Conservation (phyloP, 352 stramenopile genomes). For the Pythium phragmitis region DNA sequence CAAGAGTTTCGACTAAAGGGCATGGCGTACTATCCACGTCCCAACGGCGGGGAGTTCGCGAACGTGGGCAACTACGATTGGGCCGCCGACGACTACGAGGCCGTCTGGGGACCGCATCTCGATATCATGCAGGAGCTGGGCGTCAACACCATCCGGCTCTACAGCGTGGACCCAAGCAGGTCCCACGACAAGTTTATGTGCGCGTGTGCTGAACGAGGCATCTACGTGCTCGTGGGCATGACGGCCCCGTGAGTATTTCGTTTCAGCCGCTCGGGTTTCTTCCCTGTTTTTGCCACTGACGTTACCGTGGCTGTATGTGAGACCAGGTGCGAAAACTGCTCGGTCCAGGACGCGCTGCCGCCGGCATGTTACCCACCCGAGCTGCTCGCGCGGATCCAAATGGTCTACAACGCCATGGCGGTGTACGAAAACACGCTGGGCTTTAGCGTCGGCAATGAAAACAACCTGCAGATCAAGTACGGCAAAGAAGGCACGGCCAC, state of each 20-base stretch:
- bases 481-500: conserved; percentile 40
- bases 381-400: conserved; percentile 38
- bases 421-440: conserved; percentile 58
- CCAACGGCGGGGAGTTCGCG: conserved; percentile 31
- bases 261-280: background rate
- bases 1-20: conserved; percentile 41
- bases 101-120: conserved; percentile 31
- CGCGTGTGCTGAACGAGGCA: conserved; percentile 32
- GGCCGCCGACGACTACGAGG: conserved; percentile 33
- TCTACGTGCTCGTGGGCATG: conserved; percentile 46
- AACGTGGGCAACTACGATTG: conserved; percentile 36
- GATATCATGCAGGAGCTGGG: conserved; percentile 32
- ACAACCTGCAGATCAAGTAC: conserved; percentile 48
- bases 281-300: conserved; percentile 4
- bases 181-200: conserved; percentile 46
- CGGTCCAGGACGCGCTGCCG: conserved; percentile 29
- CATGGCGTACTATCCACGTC: conserved; percentile 39
- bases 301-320: conserved; percentile 14
- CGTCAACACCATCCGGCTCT: conserved; percentile 39
- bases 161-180: conserved; percentile 34
- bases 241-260: conserved; percentile 26
- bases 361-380: conserved; percentile 36
- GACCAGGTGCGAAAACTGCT: conserved; percentile 40
- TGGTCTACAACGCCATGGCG: conserved; percentile 55
- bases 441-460: conserved; percentile 58